Evolutionary conservation across 768 basidiomycete genomes (phyloP), one percentile per base, ranked within the genome.

Genomic region (Leccinum rimulosum): DNA sequence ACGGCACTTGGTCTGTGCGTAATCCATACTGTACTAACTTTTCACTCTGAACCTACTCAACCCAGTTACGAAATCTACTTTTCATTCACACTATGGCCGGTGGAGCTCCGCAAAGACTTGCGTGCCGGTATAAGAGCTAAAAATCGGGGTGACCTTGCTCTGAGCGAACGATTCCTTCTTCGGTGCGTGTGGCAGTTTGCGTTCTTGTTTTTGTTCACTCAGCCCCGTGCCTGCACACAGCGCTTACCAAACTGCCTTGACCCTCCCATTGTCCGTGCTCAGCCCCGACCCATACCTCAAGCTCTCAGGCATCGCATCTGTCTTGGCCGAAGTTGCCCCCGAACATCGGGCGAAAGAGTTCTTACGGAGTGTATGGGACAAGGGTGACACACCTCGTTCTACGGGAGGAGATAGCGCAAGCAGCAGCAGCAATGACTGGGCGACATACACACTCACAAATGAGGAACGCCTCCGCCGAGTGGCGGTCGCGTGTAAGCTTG

Each of bases 41-140:
- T 30, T 63, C 14, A 5, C 9, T 36, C 31, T 31, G 38, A 47
- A 40, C 14, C 15, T 25, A 5, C 3, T 15, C 6, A 45, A 25
- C 43, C 4, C 61, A 86, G 85, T 27, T 84, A 82, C 64, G 76
- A 82, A n/a, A 75, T 85, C 48, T 87, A 84, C 66, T 70, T 72
- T 7, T 76, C 79, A 11, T 75, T 88, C 71, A 84, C 83, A 0
- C 77, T 85, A 60, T 91, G 88, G 88, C 89, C 89, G 2, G 67
- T 69, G 11, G 82, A 85, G 62, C 70, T 91, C 3, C 82, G 87
- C 5, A 69, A 73, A 31, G 87, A 90, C 70, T 76, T 91, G 35
- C 84, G 87, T 6, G 80, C 78, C 3, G 89, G 85, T 3, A 76
- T 91, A 47, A 80, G 79, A 58, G 86, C 87, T 3, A 86, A 82